Evolutionary conservation across 2,329 filamentous ascomycete species (phyloP).

Genomic region (Cercospora sp.): DNA sequence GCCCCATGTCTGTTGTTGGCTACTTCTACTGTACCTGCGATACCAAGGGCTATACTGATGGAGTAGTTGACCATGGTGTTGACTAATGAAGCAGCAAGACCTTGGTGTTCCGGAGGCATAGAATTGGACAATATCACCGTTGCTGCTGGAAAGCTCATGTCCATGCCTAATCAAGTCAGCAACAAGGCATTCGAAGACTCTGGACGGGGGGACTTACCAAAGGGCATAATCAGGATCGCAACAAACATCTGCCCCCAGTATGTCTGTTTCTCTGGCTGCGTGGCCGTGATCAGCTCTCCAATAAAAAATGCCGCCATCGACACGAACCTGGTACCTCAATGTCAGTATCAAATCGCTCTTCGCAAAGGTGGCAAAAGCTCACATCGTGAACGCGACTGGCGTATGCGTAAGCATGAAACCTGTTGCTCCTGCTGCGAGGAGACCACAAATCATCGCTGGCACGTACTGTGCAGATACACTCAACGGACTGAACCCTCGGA

Average conservation of each 20-base stretch:
- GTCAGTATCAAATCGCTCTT: neutral
- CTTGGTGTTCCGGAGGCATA: conserved; percentile 49
- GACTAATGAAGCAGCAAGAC: conserved; percentile 56
- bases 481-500: conserved; percentile 39
- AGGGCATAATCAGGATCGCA: conserved; percentile 33
- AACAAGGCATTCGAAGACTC: neutral
- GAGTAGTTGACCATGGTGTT: conserved; percentile 67
- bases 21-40: conserved; percentile 63
- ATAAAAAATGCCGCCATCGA: conserved; percentile 40
- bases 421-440: conserved; percentile 40
- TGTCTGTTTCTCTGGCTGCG: conserved; percentile 37
- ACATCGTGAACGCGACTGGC: conserved; percentile 41
- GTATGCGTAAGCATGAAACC: conserved; percentile 43
- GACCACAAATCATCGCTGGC: conserved; percentile 39
- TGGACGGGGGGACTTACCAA: conserved; percentile 14
- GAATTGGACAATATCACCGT: conserved; percentile 60
- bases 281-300: conserved; percentile 37
- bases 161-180: conserved; percentile 52
- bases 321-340: conserved; percentile 24
- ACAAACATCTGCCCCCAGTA: conserved; percentile 45
- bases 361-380: neutral
- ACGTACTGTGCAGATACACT: conserved; percentile 38
- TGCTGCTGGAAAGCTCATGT: conserved; percentile 65
- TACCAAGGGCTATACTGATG: conserved; percentile 63
- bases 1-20: conserved; percentile 43